Percentiles rank a stretch among this genome's conserved stretches.
These are phyloP conservation scores for Apocynum venetum DNA, from an alignment of 257 asterid species.

Conservation along the genomic window DNA sequence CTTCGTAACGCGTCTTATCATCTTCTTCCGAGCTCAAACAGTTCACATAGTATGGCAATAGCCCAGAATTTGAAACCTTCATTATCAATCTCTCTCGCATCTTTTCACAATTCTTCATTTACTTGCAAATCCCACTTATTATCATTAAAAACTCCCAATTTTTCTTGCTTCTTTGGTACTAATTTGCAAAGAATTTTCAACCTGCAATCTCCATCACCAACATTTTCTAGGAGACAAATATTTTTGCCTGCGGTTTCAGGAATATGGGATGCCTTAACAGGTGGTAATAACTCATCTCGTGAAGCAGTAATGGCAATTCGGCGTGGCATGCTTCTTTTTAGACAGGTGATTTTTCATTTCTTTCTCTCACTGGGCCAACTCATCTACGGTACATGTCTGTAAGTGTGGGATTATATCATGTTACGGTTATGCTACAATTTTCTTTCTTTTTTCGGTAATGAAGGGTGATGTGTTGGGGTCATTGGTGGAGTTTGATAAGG, in stretches of 20 bases:
- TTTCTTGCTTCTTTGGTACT: conserved; percentile 5
- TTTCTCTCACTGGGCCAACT: not conserved
- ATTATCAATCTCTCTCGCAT: not conserved
- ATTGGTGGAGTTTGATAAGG: conserved; percentile 80
- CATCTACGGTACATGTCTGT: not conserved
- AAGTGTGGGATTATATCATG: not conserved
- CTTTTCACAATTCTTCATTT: conserved; percentile 6
- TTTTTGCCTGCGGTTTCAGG: conserved; percentile 62
- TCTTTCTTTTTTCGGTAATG: conserved; percentile 12
- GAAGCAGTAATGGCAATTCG: conserved; percentile 64
- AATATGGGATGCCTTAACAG: conserved; percentile 71
- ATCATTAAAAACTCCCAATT: not conserved
- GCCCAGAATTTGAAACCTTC: conserved; percentile 22
- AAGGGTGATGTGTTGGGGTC: conserved; percentile 91
- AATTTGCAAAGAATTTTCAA: conserved; percentile 1
- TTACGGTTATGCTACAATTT: not conserved
- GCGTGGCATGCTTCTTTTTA: conserved; percentile 83
- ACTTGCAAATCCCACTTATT: not conserved
- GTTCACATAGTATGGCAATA: conserved; percentile 36
- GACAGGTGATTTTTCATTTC: conserved; percentile 49
- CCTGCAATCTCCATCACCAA: conserved; percentile 18
- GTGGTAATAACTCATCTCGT: conserved; percentile 57
- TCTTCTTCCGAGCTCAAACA: not conserved
- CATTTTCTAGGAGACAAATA: conserved; percentile 49
- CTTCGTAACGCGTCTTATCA: conserved; percentile 2